Evolutionary conservation across 306 rosid genomes (phyloP), one percentile per base, ranked within the genome.

Genomic region (Rosa multiflora): DNA sequence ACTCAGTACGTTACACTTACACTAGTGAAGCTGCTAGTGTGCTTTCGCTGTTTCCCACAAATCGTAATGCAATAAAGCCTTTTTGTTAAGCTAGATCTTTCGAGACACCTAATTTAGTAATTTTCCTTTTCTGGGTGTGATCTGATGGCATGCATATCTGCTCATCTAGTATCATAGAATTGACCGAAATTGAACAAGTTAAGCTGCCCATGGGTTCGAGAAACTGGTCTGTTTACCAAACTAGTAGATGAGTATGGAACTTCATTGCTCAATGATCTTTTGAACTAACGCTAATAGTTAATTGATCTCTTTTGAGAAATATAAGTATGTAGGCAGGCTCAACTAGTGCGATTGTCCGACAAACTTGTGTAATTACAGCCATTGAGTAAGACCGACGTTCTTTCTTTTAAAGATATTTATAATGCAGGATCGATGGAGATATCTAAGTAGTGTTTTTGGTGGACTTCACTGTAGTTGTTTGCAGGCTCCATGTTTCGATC

Each of bases 41-140:
- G 91, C 47, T 78, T 87, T 80, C 84, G 87, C 95, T 87, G 91
- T 85, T 78, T 20, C 78, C 92, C 90, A 90, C 70, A 81, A 43
- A 72, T 73, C 12, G 8, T 63, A 59, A 55, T 46, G 35, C 47
- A 46, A n/a, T 51, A 52, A 35, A 11, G 51, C 37, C 59, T 18
- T 76, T 49, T 64, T 76, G 39, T 48, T 76, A 9, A 64, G 72
- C 59, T 10, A 20, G 39, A 20, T 40, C 43, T 53, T 53, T 53
- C 13, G 6, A 37, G 35, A 18, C 39, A 37, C 52, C 37, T 32
- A 32, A 32, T 32, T 32, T 32, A 32, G 37, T 32, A 32, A 32
- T 32, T 39, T 29, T 58, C 40, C 9, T n/a, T 37, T 2, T 26
- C 29, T 53, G 10, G 17, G 2, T 35, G 20, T 47, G 35, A 26